These are phyloP conservation scores for Neurospora sp. DNA, from an alignment of 495 filamentous ascomycete species.

Conservation along the genomic window DNA sequence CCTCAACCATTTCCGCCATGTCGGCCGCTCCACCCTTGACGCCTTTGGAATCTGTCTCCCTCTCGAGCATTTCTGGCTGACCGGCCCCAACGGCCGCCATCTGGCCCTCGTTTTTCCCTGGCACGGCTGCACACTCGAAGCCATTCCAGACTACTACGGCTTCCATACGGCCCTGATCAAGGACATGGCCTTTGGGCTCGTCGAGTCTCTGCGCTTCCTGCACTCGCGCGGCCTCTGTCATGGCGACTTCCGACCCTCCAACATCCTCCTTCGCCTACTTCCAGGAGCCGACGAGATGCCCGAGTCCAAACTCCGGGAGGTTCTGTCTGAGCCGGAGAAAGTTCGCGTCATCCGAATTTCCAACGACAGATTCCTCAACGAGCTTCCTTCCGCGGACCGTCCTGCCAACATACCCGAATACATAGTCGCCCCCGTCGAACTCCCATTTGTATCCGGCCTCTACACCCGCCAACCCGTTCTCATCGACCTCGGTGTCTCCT, in stretches of 20 bases:
- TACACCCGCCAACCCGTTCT: constrained; percentile 11
- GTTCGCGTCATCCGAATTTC: not conserved
- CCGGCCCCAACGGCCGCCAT: constrained; percentile 31
- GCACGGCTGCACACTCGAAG: constrained; percentile 2
- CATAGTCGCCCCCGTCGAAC: not conserved
- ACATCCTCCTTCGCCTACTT: constrained; percentile 1
- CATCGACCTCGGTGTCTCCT: constrained; percentile 19
- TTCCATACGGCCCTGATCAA: constrained; percentile 1
- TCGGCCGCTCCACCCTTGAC: constrained; percentile 1
- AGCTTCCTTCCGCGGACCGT: not conserved
- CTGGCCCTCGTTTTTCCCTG: constrained; percentile 23
- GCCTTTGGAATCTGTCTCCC: constrained; percentile 10
- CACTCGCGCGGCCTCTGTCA: not conserved
- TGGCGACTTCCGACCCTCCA: not conserved
- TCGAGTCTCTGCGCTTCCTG: not conserved
- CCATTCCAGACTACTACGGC: not conserved
- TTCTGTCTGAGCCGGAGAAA: constrained; percentile 6
- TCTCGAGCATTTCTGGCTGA: constrained; percentile 23
- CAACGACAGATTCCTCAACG: not conserved
- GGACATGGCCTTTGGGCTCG: not conserved
- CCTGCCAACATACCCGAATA: constrained; percentile 9
- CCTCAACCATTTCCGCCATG: constrained; percentile 1
- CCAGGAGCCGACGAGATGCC: constrained; percentile 18
- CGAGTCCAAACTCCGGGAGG: constrained; percentile 2
- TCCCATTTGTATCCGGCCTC: not conserved